These are phyloP conservation scores for Fusarium sp. DNA, from an alignment of 2,329 filamentous ascomycete species.

Conservation along the genomic window DNA sequence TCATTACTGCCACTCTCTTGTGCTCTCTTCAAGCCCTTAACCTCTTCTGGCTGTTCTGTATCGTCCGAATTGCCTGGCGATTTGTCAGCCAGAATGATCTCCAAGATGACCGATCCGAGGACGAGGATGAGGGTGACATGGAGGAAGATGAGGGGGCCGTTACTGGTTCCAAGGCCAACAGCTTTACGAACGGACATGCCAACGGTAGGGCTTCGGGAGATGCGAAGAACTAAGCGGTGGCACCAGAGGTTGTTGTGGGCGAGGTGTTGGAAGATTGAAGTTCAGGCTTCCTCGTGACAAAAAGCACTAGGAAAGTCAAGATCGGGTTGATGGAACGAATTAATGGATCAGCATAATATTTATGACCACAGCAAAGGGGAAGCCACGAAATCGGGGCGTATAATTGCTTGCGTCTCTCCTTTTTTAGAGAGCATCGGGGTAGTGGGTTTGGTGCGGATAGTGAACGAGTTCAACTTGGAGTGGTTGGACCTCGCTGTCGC, in stretches of 20 bases:
- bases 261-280: background rate
- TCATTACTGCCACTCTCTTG: conserved; percentile 74
- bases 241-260: background rate
- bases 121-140: conserved; percentile 61
- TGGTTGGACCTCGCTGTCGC: conserved; percentile 32
- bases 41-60: conserved; percentile 84
- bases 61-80: conserved; percentile 78
- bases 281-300: background rate
- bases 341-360: conserved; percentile 40
- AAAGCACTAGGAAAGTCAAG: conserved; percentile 9
- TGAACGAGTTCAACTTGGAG: conserved; percentile 29
- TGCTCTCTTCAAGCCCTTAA: conserved; percentile 78
- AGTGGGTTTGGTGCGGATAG: conserved; percentile 14
- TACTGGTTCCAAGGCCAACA: conserved; percentile 40
- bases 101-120: conserved; percentile 78
- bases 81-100: conserved; percentile 71
- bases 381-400: conserved; percentile 21
- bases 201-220: conserved; percentile 34
- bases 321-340: conserved; percentile 30
- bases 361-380: conserved; percentile 31
- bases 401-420: conserved; percentile 23
- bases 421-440: conserved; percentile 19
- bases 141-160: conserved; percentile 61
- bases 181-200: conserved; percentile 23
- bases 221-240: conserved; percentile 26